Percentiles rank a stretch among this genome's conserved stretches.
phyloP scores from a whole-genome alignment of 495 filamentous ascomycete species.

The Tuber magnatum region DNA sequence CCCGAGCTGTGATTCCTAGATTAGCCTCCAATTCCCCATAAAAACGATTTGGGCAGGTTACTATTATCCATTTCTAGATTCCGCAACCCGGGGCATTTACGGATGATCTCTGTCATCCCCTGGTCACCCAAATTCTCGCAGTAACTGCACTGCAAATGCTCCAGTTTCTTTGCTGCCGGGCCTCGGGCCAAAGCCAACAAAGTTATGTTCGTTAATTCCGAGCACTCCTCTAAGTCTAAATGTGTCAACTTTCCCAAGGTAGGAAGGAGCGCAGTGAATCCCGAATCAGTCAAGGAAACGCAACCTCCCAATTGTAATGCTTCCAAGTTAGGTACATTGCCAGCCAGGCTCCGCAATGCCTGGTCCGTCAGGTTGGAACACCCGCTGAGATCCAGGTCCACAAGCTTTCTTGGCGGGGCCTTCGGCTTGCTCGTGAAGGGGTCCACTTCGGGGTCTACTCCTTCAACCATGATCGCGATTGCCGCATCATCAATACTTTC shows the following conservation, averaged over 20 bases:
- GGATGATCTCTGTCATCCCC: constrained; percentile 78
- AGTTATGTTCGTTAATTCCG: constrained; percentile 63
- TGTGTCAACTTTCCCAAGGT: constrained; percentile 71
- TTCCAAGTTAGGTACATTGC: constrained; percentile 71
- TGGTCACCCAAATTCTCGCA: constrained; percentile 78
- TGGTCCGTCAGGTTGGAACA: constrained; percentile 65
- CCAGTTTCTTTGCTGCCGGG: constrained; percentile 60
- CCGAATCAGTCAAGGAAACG: constrained; percentile 61
- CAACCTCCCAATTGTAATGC: constrained; percentile 74
- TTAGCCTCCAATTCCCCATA: constrained; percentile 1
- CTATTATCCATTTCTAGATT: constrained; percentile 88
- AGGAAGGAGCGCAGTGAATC: constrained; percentile 63
- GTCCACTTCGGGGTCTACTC: constrained; percentile 66
- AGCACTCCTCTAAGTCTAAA: constrained; percentile 81
- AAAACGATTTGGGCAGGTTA: neutral
- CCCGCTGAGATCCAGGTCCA: constrained; percentile 75
- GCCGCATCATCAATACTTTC: constrained; percentile 65
- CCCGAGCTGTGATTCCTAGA: constrained; percentile 47
- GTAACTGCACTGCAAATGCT: constrained; percentile 80
- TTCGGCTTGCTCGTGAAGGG: constrained; percentile 65
- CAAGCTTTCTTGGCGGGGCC: constrained; percentile 70
- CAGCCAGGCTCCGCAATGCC: constrained; percentile 59
- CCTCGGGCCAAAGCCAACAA: constrained; percentile 66
- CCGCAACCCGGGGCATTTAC: constrained; percentile 59
- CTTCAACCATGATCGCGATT: constrained; percentile 64